Evolutionary conservation across 129 eudicot genomes (phyloP), one percentile per base, ranked within the genome.

Genomic region (Chrysanthemum lavandulifolium): DNA sequence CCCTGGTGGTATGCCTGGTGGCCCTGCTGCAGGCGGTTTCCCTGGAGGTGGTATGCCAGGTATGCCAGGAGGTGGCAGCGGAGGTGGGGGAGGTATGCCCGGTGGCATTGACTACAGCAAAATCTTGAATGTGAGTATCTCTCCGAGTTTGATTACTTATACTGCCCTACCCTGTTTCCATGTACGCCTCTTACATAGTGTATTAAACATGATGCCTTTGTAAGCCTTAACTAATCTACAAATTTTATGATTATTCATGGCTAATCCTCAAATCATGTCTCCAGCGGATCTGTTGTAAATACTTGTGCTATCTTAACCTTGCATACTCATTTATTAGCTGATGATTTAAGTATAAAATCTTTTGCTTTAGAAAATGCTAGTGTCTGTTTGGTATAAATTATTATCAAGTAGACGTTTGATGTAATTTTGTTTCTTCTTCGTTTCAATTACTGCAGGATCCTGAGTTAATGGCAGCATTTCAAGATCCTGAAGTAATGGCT

Each of bases 401-500:
- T 40, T 40, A 5, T 14, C 19, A 59, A 73, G 18, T 48, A 45
- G 18, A n/a, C 18, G 2, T 75, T 10, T 76, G 48, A 56, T 45
- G n/a, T 45, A 47, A 15, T 0, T 11, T 60, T 48, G 6, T 18
- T 33, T 29, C 62, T 27, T 60, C 6, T 25, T 15, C 56, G 2
- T 13, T 49, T 53, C 75, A 15, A 15, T 61, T 16, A 15, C 65
- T 33, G 48, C 88, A 95, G 99, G 99, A 95, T 58, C 99, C 97
- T 69, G 99, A 95, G 79, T 77, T 95, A 75, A 88, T 95, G 96
- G 86, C 90, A 4, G 97, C 97, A 51, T 90, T 95, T 70, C 76
- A 86, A 71, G 99, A 95, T 79, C 97, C 99, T 55, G 99, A 95
- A 79, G 89, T 91, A 60, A 91, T 91, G 99, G 97, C 91, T 79